Evolutionary conservation across 2,329 filamentous ascomycete species (phyloP).

Genomic region (Stenocarpella maydis): DNA sequence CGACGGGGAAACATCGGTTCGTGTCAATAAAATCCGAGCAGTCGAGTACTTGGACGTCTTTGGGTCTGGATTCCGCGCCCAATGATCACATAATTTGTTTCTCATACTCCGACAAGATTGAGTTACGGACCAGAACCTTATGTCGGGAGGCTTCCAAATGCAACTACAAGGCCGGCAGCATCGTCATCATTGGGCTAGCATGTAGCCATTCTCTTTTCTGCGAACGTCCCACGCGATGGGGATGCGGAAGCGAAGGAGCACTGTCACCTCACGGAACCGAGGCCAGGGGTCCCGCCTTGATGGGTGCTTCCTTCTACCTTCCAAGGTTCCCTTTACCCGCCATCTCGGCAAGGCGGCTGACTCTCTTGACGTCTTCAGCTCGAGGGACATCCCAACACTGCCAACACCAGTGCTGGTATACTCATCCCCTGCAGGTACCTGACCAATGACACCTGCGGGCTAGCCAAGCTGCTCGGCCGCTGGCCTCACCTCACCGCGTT

Average conservation of each 20-base stretch:
- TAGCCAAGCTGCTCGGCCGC: constrained; percentile 24
- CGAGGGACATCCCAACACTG: constrained; percentile 7
- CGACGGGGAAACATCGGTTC: constrained; percentile 2
- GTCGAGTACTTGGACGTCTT: neutral
- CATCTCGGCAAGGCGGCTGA: constrained; percentile 18
- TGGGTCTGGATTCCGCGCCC: too few species aligned
- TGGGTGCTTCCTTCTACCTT: neutral
- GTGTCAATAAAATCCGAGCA: constrained; percentile 14
- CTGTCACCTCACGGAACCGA: constrained; percentile 6
- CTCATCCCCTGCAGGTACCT: constrained; percentile 17
- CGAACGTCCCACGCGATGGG: neutral
- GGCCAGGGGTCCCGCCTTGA: constrained; percentile 21
- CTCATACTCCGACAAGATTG: neutral
- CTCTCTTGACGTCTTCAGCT: neutral
- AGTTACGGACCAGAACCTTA: neutral
- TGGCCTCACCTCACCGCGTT: constrained; percentile 17
- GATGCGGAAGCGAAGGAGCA: constrained; percentile 5
- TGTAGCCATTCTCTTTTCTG: neutral
- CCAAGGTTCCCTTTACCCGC: constrained; percentile 32
- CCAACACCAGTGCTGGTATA: neutral
- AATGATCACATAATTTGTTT: neutral
- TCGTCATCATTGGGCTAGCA: neutral
- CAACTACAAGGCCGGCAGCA: neutral
- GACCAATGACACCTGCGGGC: constrained; percentile 19
- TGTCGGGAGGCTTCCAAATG: neutral